Conservation (phyloP, 805 yeast species). For the Suhomyces emberorum region DNA sequence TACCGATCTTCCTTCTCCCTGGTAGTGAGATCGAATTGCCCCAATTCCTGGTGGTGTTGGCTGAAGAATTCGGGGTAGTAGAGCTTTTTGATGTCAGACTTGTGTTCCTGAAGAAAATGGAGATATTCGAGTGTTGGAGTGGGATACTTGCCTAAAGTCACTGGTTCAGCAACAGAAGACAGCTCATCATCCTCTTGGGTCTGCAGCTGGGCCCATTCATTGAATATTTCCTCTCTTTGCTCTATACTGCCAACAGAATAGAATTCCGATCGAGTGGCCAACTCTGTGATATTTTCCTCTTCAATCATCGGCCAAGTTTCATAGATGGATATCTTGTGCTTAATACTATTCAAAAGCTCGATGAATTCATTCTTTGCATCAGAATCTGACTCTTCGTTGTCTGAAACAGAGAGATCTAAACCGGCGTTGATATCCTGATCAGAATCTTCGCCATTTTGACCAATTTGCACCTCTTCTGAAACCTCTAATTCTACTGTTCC, state of each 20-base stretch:
- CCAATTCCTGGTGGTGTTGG: slow-evolving; percentile 12
- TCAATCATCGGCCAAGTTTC: slow-evolving; percentile 39
- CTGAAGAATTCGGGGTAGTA: slow-evolving; percentile 27
- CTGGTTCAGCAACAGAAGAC: neutral
- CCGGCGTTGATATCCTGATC: slow-evolving; percentile 3
- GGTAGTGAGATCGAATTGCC: slow-evolving; percentile 11
- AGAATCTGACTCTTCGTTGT: slow-evolving; percentile 5
- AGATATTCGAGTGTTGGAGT: slow-evolving; percentile 20
- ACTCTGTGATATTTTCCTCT: slow-evolving; percentile 29
- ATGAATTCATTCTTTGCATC: slow-evolving; percentile 17
- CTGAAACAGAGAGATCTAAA: slow-evolving; percentile 9
- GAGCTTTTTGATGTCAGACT: slow-evolving; percentile 24
- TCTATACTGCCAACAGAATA: slow-evolving; percentile 19
- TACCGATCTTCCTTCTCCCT: slow-evolving; percentile 22
- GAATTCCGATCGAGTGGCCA: slow-evolving; percentile 26
- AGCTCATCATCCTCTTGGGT: neutral
- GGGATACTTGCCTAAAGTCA: slow-evolving; percentile 14
- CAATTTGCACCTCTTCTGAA: neutral
- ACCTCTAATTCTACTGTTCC: slow-evolving; percentile 3
- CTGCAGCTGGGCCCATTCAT: slow-evolving; percentile 22
- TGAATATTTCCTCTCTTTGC: slow-evolving; percentile 21
- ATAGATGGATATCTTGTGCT: slow-evolving; percentile 25
- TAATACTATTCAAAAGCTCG: slow-evolving; percentile 21
- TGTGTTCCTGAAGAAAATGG: slow-evolving; percentile 26
- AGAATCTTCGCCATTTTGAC: slow-evolving; percentile 1